phyloP scores from a whole-genome alignment of 352 stramenopile genomes.

The Globisporangium solare region DNA sequence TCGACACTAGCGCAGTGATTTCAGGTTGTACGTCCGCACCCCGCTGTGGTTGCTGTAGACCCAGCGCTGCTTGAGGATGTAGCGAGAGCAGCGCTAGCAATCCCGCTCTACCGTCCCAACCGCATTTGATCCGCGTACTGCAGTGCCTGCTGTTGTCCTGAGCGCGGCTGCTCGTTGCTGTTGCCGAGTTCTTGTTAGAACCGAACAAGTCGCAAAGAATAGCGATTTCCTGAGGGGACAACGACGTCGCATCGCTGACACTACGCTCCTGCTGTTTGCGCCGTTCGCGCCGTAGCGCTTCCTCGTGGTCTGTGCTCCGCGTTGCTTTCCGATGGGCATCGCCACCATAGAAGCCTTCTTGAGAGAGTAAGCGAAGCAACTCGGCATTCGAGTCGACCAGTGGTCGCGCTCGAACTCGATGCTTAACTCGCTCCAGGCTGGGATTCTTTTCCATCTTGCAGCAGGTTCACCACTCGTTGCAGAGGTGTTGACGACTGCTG shows the following conservation, averaged over 20 bases:
- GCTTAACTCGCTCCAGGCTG: constrained; percentile 28
- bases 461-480: not conserved
- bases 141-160: constrained; percentile 9
- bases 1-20: not conserved
- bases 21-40: not conserved
- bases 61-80: constrained; percentile 8
- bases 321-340: not conserved
- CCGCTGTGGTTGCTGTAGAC: not conserved
- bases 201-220: constrained; percentile 64
- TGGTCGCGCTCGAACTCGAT: constrained; percentile 68
- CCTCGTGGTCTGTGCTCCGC: not conserved
- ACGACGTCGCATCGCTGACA: constrained; percentile 35
- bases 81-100: constrained; percentile 54
- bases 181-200: constrained; percentile 15
- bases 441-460: not conserved
- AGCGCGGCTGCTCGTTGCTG: constrained; percentile 2
- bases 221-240: constrained; percentile 51
- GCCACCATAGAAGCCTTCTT: constrained; percentile 57
- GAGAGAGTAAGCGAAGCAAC: constrained; percentile 48
- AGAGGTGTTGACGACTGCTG: not conserved
- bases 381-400: constrained; percentile 74
- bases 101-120: constrained; percentile 35
- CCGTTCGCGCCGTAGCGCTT: constrained; percentile 7
- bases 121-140: constrained; percentile 50
- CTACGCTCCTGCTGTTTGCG: constrained; percentile 20